These are phyloP conservation scores for Hypocrella siamensis DNA, from an alignment of 2,329 filamentous ascomycete genomes.

Conservation along the genomic window DNA sequence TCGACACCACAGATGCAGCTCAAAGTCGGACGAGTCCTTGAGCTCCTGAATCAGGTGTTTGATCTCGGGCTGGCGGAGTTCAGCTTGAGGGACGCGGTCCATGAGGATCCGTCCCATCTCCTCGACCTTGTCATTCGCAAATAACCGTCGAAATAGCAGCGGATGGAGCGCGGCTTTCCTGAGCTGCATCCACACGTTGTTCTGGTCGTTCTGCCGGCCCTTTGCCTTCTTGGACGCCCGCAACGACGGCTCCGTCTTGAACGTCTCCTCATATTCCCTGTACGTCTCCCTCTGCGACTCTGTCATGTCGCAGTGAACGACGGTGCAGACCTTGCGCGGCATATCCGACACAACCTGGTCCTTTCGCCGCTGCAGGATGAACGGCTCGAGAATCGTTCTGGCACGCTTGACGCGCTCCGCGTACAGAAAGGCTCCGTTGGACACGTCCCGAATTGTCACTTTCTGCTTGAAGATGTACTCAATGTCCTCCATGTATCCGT, in stretches of 20 bases:
- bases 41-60: constrained; percentile 39
- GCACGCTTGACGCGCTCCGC: constrained; percentile 75
- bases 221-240: constrained; percentile 34
- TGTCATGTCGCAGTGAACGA: constrained; percentile 72
- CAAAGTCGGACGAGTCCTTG: constrained; percentile 44
- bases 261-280: constrained; percentile 43
- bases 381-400: constrained; percentile 83
- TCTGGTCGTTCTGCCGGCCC: constrained; percentile 35
- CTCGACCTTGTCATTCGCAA: constrained; percentile 56
- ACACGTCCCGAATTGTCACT: constrained; percentile 64
- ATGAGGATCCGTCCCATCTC: constrained; percentile 68
- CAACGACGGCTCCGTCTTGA: constrained; percentile 44
- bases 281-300: constrained; percentile 60
- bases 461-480: constrained; percentile 83
- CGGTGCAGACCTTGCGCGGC: constrained; percentile 60
- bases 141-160: constrained; percentile 70
- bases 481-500: constrained; percentile 61
- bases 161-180: constrained; percentile 88
- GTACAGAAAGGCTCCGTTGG: constrained; percentile 71
- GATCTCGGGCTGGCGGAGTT: constrained; percentile 35
- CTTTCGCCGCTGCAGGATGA: constrained; percentile 88
- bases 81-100: constrained; percentile 44
- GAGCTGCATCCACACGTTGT: constrained; percentile 75
- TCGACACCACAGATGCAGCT: constrained; percentile 49
- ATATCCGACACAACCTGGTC: constrained; percentile 77